Evolutionary conservation across 345 rosid genomes (phyloP).

Genomic region (Populus davidiana): DNA sequence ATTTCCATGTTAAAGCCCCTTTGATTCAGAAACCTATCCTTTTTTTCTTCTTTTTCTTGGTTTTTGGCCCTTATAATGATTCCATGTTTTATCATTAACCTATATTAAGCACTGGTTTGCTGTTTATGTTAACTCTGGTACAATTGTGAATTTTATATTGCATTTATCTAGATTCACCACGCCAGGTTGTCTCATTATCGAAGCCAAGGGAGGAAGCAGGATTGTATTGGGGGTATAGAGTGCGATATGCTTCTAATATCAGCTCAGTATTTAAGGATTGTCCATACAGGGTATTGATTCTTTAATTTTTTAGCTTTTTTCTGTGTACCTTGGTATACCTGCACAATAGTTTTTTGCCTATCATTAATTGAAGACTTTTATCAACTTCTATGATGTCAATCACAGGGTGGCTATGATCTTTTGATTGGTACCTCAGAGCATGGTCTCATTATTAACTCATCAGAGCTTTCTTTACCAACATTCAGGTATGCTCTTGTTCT

Average conservation of each 20-base stretch:
- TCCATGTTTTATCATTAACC: background rate
- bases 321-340: background rate
- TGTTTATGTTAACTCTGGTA: background rate
- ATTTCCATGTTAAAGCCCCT: background rate
- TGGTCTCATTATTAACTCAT: constrained; percentile 60
- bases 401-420: constrained; percentile 88
- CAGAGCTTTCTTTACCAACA: constrained; percentile 61
- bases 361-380: constrained; percentile 6
- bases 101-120: background rate
- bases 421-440: constrained; percentile 97
- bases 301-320: background rate
- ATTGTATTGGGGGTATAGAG: constrained; percentile 89
- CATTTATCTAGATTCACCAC: constrained; percentile 54
- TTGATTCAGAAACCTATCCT: background rate
- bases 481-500: constrained; percentile 51
- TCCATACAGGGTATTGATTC: constrained; percentile 52
- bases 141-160: constrained; percentile 22
- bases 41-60: background rate
- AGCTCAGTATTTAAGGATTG: constrained; percentile 61
- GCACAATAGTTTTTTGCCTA: background rate
- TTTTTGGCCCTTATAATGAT: background rate
- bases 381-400: constrained; percentile 20
- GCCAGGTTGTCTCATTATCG: constrained; percentile 58
- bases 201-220: constrained; percentile 79
- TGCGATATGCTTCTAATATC: constrained; percentile 74